Evolutionary conservation across 1,284 basidiomycete species (phyloP).

Genomic region (Tilletia horrida): DNA sequence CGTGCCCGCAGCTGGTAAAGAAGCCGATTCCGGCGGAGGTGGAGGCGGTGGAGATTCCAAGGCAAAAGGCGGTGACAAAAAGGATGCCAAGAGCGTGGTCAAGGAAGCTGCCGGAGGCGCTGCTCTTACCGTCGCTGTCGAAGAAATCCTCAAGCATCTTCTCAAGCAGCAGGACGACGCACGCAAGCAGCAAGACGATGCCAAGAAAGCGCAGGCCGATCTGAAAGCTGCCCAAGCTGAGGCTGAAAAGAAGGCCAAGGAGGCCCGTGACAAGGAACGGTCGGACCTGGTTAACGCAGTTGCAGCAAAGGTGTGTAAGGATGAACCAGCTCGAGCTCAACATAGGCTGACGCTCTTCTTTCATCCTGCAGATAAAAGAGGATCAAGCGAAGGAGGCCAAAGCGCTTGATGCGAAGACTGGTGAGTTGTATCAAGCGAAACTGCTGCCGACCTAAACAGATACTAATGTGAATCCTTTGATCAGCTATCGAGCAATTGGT

Average conservation of each 20-base stretch:
- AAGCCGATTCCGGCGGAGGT: constrained; percentile 22
- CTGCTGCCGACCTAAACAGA: not conserved
- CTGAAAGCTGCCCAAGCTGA: constrained; percentile 16
- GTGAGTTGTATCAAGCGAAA: constrained; percentile 13
- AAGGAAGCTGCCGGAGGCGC: constrained; percentile 31
- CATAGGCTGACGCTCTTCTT: not conserved
- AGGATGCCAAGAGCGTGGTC: constrained; percentile 31
- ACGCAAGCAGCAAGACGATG: constrained; percentile 16
- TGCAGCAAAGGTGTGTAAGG: constrained; percentile 10
- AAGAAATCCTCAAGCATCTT: constrained; percentile 49
- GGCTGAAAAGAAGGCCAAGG: constrained; percentile 18
- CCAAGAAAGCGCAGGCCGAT: constrained; percentile 2
- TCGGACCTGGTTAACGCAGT: constrained; percentile 32
- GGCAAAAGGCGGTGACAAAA: constrained; percentile 30
- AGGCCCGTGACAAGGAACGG: constrained; percentile 30
- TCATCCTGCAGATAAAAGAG: constrained; percentile 4
- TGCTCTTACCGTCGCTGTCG: constrained; percentile 43
- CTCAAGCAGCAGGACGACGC: constrained; percentile 40
- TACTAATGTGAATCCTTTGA: not conserved
- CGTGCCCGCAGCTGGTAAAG: constrained; percentile 21
- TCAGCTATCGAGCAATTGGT: constrained; percentile 45
- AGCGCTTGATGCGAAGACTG: constrained; percentile 37
- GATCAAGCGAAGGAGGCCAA: constrained; percentile 23
- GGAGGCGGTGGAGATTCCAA: constrained; percentile 23
- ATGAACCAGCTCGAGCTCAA: not conserved